Evolutionary conservation across 352 stramenopile genomes (phyloP).

Genomic region (Poterioochromonas sp.): DNA sequence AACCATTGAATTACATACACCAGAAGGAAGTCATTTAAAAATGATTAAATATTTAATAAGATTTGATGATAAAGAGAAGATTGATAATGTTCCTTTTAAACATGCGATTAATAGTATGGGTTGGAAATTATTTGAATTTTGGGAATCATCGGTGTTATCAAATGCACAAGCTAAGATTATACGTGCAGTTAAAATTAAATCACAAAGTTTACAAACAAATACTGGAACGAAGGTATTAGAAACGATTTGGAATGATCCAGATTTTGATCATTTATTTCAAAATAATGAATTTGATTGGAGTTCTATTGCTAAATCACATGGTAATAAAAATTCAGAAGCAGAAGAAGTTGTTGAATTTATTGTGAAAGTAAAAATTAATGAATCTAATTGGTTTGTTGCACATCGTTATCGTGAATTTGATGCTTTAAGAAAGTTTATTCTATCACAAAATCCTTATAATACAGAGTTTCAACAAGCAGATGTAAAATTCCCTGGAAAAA

Average conservation of each 20-base stretch:
- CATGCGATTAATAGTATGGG: not conserved
- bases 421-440: constrained; percentile 8
- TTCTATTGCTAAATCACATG: not conserved
- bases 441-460: constrained; percentile 2
- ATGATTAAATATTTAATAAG: constrained; percentile 25
- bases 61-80: not conserved
- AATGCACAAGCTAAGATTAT: not conserved
- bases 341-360: constrained; percentile 2
- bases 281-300: not conserved
- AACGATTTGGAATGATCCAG: not conserved
- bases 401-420: constrained; percentile 13
- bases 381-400: not conserved
- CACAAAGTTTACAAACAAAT: not conserved
- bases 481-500: constrained; percentile 18
- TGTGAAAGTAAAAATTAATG: not conserved
- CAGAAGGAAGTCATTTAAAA: not conserved
- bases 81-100: not conserved
- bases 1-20: not conserved
- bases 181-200: constrained; percentile 10
- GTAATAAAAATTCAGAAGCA: not conserved
- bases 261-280: not conserved
- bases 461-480: not conserved
- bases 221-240: not conserved
- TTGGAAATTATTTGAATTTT: constrained; percentile 29
- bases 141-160: not conserved